Conservation (phyloP, 768 basidiomycete species). For the Lactifluus pinguis region DNA sequence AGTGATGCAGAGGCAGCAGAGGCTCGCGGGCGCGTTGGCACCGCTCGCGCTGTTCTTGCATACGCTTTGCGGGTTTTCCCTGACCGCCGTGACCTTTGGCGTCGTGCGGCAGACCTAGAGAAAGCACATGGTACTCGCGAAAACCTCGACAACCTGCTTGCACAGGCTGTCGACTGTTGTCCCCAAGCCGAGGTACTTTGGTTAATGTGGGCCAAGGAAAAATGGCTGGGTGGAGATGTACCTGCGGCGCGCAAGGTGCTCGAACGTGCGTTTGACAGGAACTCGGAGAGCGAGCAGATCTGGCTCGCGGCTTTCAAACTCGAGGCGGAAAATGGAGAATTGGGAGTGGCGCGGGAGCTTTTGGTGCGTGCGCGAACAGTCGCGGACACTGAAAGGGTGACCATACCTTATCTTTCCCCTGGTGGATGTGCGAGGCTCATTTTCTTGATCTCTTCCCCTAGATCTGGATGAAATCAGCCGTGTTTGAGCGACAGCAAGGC, state of each 20-base stretch:
- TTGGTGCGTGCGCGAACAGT: conserved; percentile 83
- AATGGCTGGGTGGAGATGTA: conserved; percentile 86
- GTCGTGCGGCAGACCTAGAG: conserved; percentile 86
- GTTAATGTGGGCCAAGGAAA: conserved; percentile 98
- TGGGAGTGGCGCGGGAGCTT: conserved; percentile 77
- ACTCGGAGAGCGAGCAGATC: conserved; percentile 94
- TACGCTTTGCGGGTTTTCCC: conserved; percentile 90
- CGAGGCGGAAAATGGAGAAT: conserved; percentile 91
- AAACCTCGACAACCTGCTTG: conserved; percentile 72
- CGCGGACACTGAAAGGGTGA: conserved; percentile 83
- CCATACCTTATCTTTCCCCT: conserved; percentile 21
- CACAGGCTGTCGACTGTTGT: conserved; percentile 78
- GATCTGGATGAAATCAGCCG: conserved; percentile 99
- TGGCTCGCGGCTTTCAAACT: conserved; percentile 97
- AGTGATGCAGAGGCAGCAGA: conserved; percentile 84
- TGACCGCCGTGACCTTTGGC: conserved; percentile 78
- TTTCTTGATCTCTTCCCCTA: conserved; percentile 24
- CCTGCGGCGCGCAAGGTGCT: conserved; percentile 85
- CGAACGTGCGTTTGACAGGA: conserved; percentile 84
- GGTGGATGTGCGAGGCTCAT: neutral
- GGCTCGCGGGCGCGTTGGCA: conserved; percentile 62
- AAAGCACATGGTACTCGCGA: conserved; percentile 83
- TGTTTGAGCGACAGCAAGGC: conserved; percentile 88
- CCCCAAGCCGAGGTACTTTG: conserved; percentile 95
- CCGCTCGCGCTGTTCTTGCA: conserved; percentile 80